Evolutionary conservation across 1,139 yeast species (phyloP), one percentile per base, ranked within the genome.

Genomic region (Nadsonia commutata): DNA sequence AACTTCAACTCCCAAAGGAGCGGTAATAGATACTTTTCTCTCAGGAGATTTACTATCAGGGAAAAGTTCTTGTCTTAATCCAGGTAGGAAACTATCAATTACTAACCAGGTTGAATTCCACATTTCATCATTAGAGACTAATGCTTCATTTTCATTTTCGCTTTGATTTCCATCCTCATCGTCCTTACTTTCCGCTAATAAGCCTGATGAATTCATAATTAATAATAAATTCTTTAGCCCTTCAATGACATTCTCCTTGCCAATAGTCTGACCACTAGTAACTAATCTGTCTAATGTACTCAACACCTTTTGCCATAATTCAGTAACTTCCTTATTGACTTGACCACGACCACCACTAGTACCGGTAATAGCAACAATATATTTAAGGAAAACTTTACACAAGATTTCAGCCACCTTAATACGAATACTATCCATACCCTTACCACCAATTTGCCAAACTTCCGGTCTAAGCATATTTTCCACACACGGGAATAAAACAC

Each of bases 401-500:
- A 80, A 67, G 40, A 84, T 60, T 11, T 77, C 69, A 44, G 90
- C 68, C 1, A 81, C 75, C 48, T 80, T 86, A 41, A 71, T 64
- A 46, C 82, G 80, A 0, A 86, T 80, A 45, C 68, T 68, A 3
- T 68, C 64, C 70, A 76, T 82, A 39, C 88, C 88, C 18, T 59
- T 57, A 1, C 70, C 67, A 55, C 81, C 93, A 1, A 82, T 75
- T 45, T 70, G 74, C 47, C 76, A 67, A 1, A 80, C 82, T 45
- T 80, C 86, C 0, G 76, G 76, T 51, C 78, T 78, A 45, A 80
- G 63, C 33, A 82, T 62, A 50, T 78, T 82, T 20, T 76, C 70
- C 41, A 86, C 65, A 38, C 88, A 66, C 9, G 95, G 90, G 57
- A 85, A 72, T 37, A 88, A 66, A 1, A 88, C 90, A 41, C 71